phyloP scores from a whole-genome alignment of 176 grass and related monocot genomes.

The Pontederia paniculata region DNA sequence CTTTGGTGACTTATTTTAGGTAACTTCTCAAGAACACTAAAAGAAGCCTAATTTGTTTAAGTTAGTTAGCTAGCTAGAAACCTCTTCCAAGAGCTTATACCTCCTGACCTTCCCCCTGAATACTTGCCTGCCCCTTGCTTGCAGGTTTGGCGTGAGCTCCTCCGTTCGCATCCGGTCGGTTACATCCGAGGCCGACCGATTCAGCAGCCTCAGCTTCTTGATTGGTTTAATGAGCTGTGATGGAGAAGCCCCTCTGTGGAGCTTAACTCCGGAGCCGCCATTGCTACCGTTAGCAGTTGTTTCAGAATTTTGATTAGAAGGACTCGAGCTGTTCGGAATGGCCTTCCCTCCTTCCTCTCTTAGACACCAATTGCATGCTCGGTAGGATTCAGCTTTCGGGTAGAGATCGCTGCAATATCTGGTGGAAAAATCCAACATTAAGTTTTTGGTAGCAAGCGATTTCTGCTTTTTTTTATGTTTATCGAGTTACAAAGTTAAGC shows the following conservation, averaged over 20 bases:
- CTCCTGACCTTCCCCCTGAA: constrained; percentile 60
- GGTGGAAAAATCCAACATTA: neutral
- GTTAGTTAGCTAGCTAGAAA: constrained; percentile 29
- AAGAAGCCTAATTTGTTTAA: no score
- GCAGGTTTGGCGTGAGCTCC: constrained; percentile 28
- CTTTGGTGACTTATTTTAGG: no score
- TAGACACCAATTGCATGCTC: constrained; percentile 84
- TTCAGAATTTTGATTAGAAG: constrained; percentile 3
- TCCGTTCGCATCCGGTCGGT: constrained; percentile 30
- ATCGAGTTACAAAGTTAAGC: no score
- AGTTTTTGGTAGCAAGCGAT: no score
- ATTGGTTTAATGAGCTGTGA: constrained; percentile 59
- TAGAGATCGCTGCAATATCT: constrained; percentile 90
- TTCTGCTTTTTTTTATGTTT: no score
- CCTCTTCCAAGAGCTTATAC: constrained; percentile 96
- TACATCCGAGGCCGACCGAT: constrained; percentile 55
- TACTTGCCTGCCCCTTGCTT: constrained; percentile 24
- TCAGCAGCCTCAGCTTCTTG: constrained; percentile 61
- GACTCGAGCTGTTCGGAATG: neutral
- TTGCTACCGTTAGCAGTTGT: neutral
- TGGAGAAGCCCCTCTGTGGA: constrained; percentile 39
- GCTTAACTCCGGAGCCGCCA: constrained; percentile 22
- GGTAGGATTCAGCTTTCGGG: constrained; percentile 65
- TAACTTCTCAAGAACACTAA: no score
- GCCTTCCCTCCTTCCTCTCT: constrained; percentile 30